A percentile compares a stretch with the other conserved stretches of the same genome.
Evolutionary conservation across 257 asterid genomes (phyloP).

Genomic region (Knoxia roxburghii): DNA sequence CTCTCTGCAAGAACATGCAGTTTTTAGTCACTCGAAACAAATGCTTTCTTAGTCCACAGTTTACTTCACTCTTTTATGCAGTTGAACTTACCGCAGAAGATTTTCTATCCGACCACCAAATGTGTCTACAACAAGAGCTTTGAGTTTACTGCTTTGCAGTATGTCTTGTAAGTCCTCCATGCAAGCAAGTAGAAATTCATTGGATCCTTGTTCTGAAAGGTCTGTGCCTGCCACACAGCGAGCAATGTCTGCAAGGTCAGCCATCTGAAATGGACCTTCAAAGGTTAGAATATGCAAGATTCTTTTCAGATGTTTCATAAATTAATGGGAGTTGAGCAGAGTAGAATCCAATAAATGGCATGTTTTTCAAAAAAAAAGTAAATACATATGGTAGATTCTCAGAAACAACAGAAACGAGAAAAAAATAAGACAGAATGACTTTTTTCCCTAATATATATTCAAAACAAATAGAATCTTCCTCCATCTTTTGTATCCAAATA

Average conservation of each 20-base stretch:
- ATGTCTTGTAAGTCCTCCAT: conserved; percentile 76
- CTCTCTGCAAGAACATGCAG: conserved; percentile 59
- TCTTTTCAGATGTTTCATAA: not conserved
- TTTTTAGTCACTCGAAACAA: conserved; percentile 22
- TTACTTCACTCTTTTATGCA: conserved; percentile 13
- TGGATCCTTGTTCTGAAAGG: conserved; percentile 68
- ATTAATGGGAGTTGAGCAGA: not conserved
- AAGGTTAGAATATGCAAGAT: conserved; percentile 16
- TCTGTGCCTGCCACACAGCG: conserved; percentile 69
- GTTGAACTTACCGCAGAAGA: conserved; percentile 60
- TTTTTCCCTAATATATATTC: not conserved
- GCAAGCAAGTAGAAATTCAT: conserved; percentile 70
- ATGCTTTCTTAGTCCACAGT: conserved; percentile 12
- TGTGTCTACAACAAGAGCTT: conserved; percentile 82
- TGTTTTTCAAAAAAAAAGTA: not conserved
- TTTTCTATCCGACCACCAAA: conserved; percentile 83
- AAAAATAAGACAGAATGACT: not conserved
- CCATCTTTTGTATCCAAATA: not conserved
- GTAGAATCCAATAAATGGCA: not conserved
- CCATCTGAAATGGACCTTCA: conserved; percentile 48
- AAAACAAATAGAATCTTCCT: not conserved
- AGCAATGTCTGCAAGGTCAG: conserved; percentile 82
- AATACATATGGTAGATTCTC: not conserved
- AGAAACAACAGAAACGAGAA: not conserved
- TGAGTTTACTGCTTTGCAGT: conserved; percentile 68